phyloP scores from a whole-genome alignment of 192 early-diverging fungal genomes.

The Funneliformis mosseae region DNA sequence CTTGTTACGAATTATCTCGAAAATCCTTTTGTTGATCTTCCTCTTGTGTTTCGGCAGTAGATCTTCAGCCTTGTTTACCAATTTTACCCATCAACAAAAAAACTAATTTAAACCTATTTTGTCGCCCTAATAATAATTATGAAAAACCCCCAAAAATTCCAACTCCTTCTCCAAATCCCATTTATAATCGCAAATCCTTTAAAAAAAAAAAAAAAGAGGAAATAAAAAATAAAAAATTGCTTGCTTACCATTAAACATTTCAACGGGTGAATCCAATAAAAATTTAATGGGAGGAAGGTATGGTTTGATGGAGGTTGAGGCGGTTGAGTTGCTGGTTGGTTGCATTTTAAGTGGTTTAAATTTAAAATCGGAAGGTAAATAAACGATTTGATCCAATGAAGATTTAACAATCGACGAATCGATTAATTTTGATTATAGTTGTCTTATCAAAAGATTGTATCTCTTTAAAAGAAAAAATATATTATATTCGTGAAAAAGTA shows the following conservation, averaged over 20 bases:
- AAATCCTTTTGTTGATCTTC: neutral
- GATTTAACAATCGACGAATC: neutral
- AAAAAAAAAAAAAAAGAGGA: neutral
- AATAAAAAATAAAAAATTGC: neutral
- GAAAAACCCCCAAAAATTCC: neutral
- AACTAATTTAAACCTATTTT: neutral
- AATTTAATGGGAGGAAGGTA: neutral
- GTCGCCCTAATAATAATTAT: neutral
- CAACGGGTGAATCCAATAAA: neutral
- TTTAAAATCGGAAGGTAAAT: neutral
- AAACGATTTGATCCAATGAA: neutral
- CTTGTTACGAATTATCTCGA: neutral
- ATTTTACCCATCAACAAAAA: neutral
- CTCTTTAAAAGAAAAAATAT: neutral
- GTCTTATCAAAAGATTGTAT: neutral
- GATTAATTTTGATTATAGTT: neutral
- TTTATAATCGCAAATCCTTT: neutral
- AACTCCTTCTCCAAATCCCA: neutral
- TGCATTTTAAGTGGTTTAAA: neutral
- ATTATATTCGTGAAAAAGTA: neutral
- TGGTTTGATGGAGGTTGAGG: neutral
- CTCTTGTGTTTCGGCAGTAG: neutral
- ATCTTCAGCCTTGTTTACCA: neutral
- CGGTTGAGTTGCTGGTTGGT: neutral
- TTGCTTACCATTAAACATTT: neutral